phyloP scores from a whole-genome alignment of 345 rosid species.

The Microcos paniculata region DNA sequence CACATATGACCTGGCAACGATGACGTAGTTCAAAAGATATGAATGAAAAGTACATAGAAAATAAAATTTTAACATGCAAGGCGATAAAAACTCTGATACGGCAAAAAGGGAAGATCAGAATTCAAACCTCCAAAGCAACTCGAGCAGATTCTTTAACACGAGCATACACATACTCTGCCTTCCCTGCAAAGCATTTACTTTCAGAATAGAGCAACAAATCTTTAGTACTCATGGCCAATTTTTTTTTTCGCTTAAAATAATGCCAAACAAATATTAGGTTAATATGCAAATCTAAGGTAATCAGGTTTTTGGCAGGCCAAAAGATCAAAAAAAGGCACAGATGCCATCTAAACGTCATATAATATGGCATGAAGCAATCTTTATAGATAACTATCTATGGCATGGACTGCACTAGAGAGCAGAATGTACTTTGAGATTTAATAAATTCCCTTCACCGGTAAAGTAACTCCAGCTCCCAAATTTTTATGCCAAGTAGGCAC shows the following conservation, averaged over 20 bases:
- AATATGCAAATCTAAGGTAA: not conserved
- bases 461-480: not conserved
- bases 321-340: not conserved
- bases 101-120: constrained; percentile 28
- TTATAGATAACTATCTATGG: not conserved
- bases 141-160: constrained; percentile 68
- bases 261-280: not conserved
- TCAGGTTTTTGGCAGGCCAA: not conserved
- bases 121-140: constrained; percentile 68
- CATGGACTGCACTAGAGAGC: not conserved
- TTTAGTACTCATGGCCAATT: not conserved
- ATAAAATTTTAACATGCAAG: not conserved
- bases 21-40: not conserved
- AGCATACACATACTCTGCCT: constrained; percentile 78
- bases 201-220: not conserved
- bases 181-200: constrained; percentile 53
- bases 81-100: not conserved
- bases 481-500: not conserved
- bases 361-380: too few species aligned
- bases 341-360: not conserved
- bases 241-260: not conserved
- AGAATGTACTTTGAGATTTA: not conserved
- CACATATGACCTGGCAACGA: not conserved
- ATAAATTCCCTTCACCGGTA: not conserved
- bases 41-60: not conserved